Evolutionary conservation across 2,329 filamentous ascomycete genomes (phyloP), one percentile per base, ranked within the genome.

Genomic region (Elsinoe perseae): DNA sequence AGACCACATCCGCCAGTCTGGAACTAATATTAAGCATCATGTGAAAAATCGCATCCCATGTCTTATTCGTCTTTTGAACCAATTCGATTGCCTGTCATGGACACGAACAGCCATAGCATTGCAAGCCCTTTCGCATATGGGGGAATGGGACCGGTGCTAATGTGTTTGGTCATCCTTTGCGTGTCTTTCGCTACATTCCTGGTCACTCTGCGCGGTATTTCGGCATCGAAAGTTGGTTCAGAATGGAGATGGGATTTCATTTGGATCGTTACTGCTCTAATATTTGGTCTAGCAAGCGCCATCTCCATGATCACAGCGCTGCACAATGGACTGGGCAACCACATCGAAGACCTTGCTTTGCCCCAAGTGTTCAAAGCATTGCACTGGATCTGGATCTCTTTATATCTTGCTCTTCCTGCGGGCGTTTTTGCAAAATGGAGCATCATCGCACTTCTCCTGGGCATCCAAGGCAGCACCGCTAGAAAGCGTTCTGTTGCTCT

Each of bases 281-380:
- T 54, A 14, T 54, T 20, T 16, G 30, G n/a, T 14, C 5, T 40
- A 12, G 12, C 21, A 9, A 64, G 64, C 16, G 14, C 14, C 18
- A 40, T 54, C 50, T 12, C 30, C 16, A n/a, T 36, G n/a, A 40
- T 23, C 5, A 14, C 21, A 9, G 30, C 50, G 16, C 25, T 54
- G 7, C 21, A 20, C 10, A 12, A 40, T 9, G 50, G 50, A 2
- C 16, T 54, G 2, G 50, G 50, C 7, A 54, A 54, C 27, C 50
- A 54, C 21, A 16, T 54, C 3, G 14, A 12, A 18, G 21, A 10
- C 25, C 32, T 54, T 9, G 67, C 32, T 21, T 32, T 9, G 3
- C 32, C 8, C n/a, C 21, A 54, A 12, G 25, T 54, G 2, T 54
- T 21, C 27, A 9, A 27, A n/a, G 18, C 50, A 14, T 6, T 54